Conservation (phyloP, 2,329 filamentous ascomycete species). For the Colletotrichum musae region DNA sequence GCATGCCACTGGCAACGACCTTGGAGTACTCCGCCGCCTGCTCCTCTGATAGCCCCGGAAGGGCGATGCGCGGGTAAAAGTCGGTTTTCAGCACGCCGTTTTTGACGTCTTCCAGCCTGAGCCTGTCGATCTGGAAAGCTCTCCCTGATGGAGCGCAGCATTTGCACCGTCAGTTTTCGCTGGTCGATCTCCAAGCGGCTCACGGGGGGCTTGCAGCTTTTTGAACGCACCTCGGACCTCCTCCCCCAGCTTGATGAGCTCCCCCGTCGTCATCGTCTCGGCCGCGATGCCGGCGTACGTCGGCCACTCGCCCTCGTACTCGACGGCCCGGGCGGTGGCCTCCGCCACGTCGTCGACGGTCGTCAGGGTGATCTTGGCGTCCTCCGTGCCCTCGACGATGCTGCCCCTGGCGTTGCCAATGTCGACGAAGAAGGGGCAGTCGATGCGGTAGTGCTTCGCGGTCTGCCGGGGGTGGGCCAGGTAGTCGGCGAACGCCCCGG, state of each 20-base stretch:
- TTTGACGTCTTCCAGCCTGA: slow-evolving; percentile 51
- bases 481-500: slow-evolving; percentile 64
- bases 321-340: slow-evolving; percentile 54
- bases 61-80: slow-evolving; percentile 45
- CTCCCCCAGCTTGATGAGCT: slow-evolving; percentile 52
- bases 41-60: slow-evolving; percentile 49
- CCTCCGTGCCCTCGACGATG: slow-evolving; percentile 48
- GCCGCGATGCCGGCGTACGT: slow-evolving; percentile 55
- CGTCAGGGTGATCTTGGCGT: slow-evolving; percentile 50
- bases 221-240: slow-evolving; percentile 49
- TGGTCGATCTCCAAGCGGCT: background rate
- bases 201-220: slow-evolving; percentile 8
- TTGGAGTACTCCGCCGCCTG: slow-evolving; percentile 44
- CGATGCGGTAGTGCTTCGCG: slow-evolving; percentile 52
- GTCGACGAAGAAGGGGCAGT: slow-evolving; percentile 42
- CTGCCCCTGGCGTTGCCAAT: slow-evolving; percentile 52
- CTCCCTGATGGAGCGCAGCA: slow-evolving; percentile 38
- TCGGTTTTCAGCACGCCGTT: slow-evolving; percentile 45
- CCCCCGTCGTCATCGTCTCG: slow-evolving; percentile 45
- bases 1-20: slow-evolving; percentile 43
- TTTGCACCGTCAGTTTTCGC: background rate
- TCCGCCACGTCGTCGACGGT: slow-evolving; percentile 53
- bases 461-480: slow-evolving; percentile 59
- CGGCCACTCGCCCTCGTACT: slow-evolving; percentile 58
- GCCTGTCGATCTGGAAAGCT: slow-evolving; percentile 48